These are phyloP conservation scores for Quercus dentata DNA, from an alignment of 306 rosid genomes.

Conservation along the genomic window DNA sequence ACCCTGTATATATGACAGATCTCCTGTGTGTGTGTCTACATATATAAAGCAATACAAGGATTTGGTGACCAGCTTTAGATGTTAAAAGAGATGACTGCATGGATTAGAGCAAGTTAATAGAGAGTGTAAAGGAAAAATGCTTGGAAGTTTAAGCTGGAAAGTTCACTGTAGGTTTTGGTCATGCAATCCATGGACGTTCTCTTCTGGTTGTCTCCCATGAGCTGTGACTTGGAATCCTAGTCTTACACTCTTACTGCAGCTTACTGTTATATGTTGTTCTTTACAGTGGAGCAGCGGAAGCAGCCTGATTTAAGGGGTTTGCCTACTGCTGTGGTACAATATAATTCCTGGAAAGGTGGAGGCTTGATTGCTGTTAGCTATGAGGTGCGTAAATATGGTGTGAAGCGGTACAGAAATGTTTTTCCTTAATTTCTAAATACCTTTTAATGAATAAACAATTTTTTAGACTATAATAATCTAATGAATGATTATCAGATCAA, in stretches of 20 bases:
- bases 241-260: background rate
- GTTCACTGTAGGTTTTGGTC: too few relatives aligned
- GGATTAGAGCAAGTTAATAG: too few relatives aligned
- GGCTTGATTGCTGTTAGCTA: slow-evolving; percentile 92
- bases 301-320: slow-evolving; percentile 76
- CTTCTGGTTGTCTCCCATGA: background rate
- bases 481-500: slow-evolving; percentile 53
- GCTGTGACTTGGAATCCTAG: background rate
- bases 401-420: slow-evolving; percentile 57
- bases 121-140: too few relatives aligned
- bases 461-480: background rate
- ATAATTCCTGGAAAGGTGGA: slow-evolving; percentile 91
- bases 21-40: too few relatives aligned
- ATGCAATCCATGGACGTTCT: background rate
- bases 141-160: too few relatives aligned
- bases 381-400: slow-evolving; percentile 83
- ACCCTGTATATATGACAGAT: too few relatives aligned
- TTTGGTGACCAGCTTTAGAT: too few relatives aligned
- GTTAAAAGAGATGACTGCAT: too few relatives aligned
- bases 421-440: background rate
- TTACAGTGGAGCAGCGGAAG: slow-evolving; percentile 84
- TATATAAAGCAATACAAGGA: too few relatives aligned
- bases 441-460: background rate
- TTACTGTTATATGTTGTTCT: slow-evolving; percentile 3
- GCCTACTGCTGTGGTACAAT: slow-evolving; percentile 88